Evolutionary conservation across 805 yeast species (phyloP), one percentile per base, ranked within the genome.

Genomic region (Lipomyces yamadae): DNA sequence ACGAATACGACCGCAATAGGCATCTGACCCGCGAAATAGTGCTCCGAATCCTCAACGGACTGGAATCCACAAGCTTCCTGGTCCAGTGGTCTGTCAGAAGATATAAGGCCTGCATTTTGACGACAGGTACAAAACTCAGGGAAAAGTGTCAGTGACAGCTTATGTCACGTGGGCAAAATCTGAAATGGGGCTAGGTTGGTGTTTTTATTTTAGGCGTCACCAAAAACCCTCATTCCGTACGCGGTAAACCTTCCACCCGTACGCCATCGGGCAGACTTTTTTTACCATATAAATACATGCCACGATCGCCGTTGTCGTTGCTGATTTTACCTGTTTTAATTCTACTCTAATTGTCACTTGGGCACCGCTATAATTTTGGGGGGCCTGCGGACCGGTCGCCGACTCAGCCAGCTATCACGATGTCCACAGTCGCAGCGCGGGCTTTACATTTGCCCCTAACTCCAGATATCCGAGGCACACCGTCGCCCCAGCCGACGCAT

Each of bases 401-500:
- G 18, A 42, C 11, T 52, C 55, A n/a, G 15, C 29, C 55, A n/a
- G 15, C 55, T 3, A 18, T 29, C 55, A 32, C 13, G 34, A 52
- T 52, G 55, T 52, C 55, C n/a, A 32, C 34, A n/a, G 55, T 32
- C 53, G 53, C 59, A 15, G 34, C 48, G 7, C 13, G 52, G 3
- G 33, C 45, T 3, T 2, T 35, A 24, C 63, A 33, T 11, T 53
- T 54, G 24, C 59, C 65, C 4, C 56, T 48, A 37, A 50, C 62
- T 7, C 58, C 63, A 11, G 69, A 61, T 54, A 13, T 30, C 42
- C 59, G 37, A 34, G 56, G 59, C 52, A 54, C 66, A 11, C 69
- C 69, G 15, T 66, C 69, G 18, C 69, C 69, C 29, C 69, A 60
- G 61, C 69, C 69, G 15, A 59, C 60, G 1, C 69, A 66, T 35